These are phyloP conservation scores for Fonsecaea multimorphosa DNA, from an alignment of 2,329 filamentous ascomycete genomes.

Conservation along the genomic window DNA sequence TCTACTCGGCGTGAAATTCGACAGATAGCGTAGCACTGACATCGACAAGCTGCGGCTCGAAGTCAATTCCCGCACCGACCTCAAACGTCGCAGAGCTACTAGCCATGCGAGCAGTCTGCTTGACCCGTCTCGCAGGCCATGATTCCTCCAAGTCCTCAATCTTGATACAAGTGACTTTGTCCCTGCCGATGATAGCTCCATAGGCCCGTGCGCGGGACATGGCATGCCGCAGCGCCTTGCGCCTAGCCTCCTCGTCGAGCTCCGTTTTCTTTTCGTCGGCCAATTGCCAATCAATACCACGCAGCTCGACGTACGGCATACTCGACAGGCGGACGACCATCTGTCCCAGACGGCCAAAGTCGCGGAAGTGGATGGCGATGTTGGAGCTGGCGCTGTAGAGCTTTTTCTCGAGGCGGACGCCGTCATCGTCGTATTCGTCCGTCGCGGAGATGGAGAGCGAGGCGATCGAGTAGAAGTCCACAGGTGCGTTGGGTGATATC, in stretches of 20 bases:
- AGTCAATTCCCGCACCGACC: conserved; percentile 27
- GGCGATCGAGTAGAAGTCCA: conserved; percentile 33
- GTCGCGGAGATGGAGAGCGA: conserved; percentile 32
- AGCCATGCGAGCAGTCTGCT: conserved; percentile 19
- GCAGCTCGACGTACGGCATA: conserved; percentile 38
- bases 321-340: conserved; percentile 35
- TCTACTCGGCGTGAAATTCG: conserved; percentile 28
- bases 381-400: conserved; percentile 36
- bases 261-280: conserved; percentile 37
- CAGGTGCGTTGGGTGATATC: conserved; percentile 33
- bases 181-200: conserved; percentile 36
- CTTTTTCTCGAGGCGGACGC: conserved; percentile 24
- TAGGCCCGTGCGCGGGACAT: conserved; percentile 40
- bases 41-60: conserved; percentile 29
- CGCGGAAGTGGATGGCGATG: conserved; percentile 39
- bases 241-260: conserved; percentile 38
- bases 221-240: conserved; percentile 40
- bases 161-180: conserved; percentile 27
- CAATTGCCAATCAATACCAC: conserved; percentile 40
- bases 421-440: conserved; percentile 27
- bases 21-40: conserved; percentile 22
- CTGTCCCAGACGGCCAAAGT: conserved; percentile 38
- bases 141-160: conserved; percentile 21
- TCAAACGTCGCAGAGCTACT: conserved; percentile 9
- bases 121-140: background rate